Evolutionary conservation across 73 alveolate species (phyloP).

Genomic region (Halteria grandinella): DNA sequence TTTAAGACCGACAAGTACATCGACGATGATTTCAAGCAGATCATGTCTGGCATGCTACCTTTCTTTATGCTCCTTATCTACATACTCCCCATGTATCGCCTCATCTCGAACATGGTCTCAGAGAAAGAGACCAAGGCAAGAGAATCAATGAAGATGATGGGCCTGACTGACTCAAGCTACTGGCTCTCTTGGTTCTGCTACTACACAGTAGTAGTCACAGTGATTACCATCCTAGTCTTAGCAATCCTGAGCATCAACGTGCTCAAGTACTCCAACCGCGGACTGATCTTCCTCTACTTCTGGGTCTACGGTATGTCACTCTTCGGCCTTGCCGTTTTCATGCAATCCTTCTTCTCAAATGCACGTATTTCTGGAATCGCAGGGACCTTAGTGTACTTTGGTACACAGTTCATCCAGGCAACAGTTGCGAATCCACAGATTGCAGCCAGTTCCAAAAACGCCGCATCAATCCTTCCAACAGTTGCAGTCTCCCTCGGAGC

Average conservation of each 20-base stretch:
- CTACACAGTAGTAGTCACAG: conserved; percentile 78
- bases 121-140: conserved; percentile 95
- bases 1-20: conserved; percentile 10
- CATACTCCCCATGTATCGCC: conserved; percentile 73
- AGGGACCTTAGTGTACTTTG: conserved; percentile 54
- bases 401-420: conserved; percentile 32
- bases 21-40: conserved; percentile 29
- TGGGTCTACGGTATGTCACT: conserved; percentile 64
- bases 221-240: conserved; percentile 26
- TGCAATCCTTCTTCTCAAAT: conserved; percentile 77
- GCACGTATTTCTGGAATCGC: conserved; percentile 59
- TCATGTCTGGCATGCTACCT: conserved; percentile 59
- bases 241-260: conserved; percentile 15
- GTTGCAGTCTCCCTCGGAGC: conserved; percentile 59
- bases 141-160: conserved; percentile 99
- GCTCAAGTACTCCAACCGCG: conserved; percentile 37
- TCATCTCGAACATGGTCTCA: conserved; percentile 68
- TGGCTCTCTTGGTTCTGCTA: conserved; percentile 92
- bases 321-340: conserved; percentile 61
- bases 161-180: conserved; percentile 87
- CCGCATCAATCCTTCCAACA: conserved; percentile 46
- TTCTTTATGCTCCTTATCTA: conserved; percentile 82
- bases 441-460: conserved; percentile 10
- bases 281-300: conserved; percentile 54
- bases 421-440: conserved; percentile 38